Base-by-base conservation (phyloP, 2,329 filamentous ascomycete genomes). In the Pseudocercospora vitis region DNA sequence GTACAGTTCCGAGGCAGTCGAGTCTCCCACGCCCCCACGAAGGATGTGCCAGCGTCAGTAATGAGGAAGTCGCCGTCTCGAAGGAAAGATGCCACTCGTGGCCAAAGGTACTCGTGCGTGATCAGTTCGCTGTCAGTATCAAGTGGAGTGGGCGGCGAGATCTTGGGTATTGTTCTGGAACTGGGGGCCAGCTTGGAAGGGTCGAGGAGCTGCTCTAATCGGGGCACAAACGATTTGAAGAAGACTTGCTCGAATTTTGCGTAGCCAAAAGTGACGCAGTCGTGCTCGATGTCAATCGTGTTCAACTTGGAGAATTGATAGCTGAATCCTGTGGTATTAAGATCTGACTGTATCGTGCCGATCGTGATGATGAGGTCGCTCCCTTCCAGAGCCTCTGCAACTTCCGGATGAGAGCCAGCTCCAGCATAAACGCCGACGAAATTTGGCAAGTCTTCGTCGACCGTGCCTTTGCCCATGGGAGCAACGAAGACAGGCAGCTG, bases 1-100 rank as follows among this genome's bases (percentile, higher is more conserved):
- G 82, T 89, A n/a, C 91, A 87, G n/a, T 81, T 79, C 2, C 76
- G 69, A 0, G 90, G 90, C 74, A 95, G 94, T 35, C 82, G 81
- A 3, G 89, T 91, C 53, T 91, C 88, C 83, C 88, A 90, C 64
- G 94, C 88, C 52, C 91, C 91, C 69, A 95, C 92, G 73, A 91
- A 92, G 53, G 89, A 79, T 0, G 91, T 96, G 32, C 90, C 91
- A 2, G 90, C 95, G 70, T 95, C 91, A 0, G 90, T 92, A 47
- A 95, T 81, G 50, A 96, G 77, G 52, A 95, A 82, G 65, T 96
- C 91, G 40, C 84, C 78, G 50, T 84, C 76, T 50, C 80, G 78
- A 7, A 95, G 74, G 77, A 87, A 95, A 57, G 85, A 78, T 31
- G 87, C 85, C 12, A 94, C 76, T 32, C 81, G 81, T 0, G 87